Evolutionary conservation across 805 yeast species (phyloP), one percentile per base, ranked within the genome.

Genomic region (Pichia eremophila): DNA sequence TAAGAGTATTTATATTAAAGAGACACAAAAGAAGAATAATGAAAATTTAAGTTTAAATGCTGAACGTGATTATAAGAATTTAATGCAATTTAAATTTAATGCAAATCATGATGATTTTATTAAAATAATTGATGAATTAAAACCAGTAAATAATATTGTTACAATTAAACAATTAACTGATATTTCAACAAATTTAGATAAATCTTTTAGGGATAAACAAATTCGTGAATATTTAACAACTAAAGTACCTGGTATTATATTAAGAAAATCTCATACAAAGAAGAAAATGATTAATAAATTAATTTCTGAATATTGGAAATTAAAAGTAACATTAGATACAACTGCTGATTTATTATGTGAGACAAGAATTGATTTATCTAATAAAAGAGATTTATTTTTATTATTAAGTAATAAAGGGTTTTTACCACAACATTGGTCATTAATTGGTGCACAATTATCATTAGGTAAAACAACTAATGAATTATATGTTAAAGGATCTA

Each of bases 361-460:
- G 14, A 51, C 55, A 8, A 51, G 54, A 8, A 57, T 66, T 40
- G 55, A 55, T 25, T 46, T 66, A 15, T 57, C 59, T 4, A 57
- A 55, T 45, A 48, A 59, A 10, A 53, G 65, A 44, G 68, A 65
- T 32, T 50, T 63, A 22, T 65, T 64, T 44, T 51, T 67, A 31
- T 46, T 67, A 22, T 52, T 66, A 7, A 61, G 67, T 32, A 58
- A 62, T 41, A 55, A 54, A 4, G 69, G 69, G 4, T 55, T 57
- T 28, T 43, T 66, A 32, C 56, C 64, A 41, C 60, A 59, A 46
- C 59, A 60, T n/a, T 66, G 69, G 69, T 52, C 67, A 10, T 51
- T 60, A 31, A 49, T 61, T 27, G 70, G 70, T n/a, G 71, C 69
- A 6, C 59, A 56, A 39, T 43, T 67, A 22, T 56, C 62, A 12